Evolutionary conservation across 148 eudicot genomes (phyloP).

Genomic region (Dysphania ambrosioides): DNA sequence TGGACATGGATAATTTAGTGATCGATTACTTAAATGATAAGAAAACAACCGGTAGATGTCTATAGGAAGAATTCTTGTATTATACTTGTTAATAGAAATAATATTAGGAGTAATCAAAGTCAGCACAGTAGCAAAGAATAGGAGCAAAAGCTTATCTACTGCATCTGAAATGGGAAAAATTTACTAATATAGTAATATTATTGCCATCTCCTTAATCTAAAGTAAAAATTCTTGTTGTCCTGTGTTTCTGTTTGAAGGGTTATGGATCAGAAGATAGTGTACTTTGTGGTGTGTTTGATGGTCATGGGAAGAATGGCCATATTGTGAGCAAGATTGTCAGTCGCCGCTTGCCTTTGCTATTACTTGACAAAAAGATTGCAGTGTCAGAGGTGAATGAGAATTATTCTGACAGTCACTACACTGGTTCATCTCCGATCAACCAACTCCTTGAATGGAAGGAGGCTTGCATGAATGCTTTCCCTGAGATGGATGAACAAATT

Average conservation of each 20-base stretch:
- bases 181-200: too few relatives aligned
- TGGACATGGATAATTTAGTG: too few relatives aligned
- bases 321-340: constrained; percentile 64
- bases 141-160: too few relatives aligned
- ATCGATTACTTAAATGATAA: too few relatives aligned
- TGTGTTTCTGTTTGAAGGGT: constrained; percentile 22
- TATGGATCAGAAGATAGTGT: constrained; percentile 38
- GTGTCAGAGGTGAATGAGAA: constrained; percentile 7
- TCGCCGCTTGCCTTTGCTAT: constrained; percentile 55
- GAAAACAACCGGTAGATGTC: too few relatives aligned
- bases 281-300: constrained; percentile 83
- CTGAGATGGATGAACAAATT: background rate
- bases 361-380: constrained; percentile 28
- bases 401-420: background rate
- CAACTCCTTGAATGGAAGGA: background rate
- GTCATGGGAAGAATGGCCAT: constrained; percentile 85
- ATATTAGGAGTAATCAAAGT: too few relatives aligned
- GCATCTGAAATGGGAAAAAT: too few relatives aligned
- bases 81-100: too few relatives aligned
- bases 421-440: constrained; percentile 6
- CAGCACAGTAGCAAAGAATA: too few relatives aligned
- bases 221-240: background rate
- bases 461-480: background rate
- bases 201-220: background rate
- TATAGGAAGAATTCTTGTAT: too few relatives aligned